phyloP scores from a whole-genome alignment of 495 filamentous ascomycete species.

The Parmelia sp. region DNA sequence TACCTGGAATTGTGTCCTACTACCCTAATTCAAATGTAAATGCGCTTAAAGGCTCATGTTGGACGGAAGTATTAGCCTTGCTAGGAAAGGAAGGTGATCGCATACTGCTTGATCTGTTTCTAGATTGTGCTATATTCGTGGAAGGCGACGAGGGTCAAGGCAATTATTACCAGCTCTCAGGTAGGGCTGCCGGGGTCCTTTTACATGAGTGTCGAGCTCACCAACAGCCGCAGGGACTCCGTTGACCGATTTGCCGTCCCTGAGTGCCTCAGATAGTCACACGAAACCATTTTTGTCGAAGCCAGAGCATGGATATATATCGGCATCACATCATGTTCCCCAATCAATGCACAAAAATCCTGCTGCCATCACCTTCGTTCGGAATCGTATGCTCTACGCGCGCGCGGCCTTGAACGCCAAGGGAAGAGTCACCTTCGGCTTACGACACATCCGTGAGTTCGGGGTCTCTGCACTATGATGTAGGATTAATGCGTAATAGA shows the following conservation, averaged over 20 bases:
- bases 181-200: constrained; percentile 37
- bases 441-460: constrained; percentile 75
- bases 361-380: constrained; percentile 67
- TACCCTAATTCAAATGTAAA: constrained; percentile 66
- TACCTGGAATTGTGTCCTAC: constrained; percentile 48
- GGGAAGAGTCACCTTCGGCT: constrained; percentile 62
- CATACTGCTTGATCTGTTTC: constrained; percentile 72
- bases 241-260: constrained; percentile 39
- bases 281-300: background rate
- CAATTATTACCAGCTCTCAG: constrained; percentile 73
- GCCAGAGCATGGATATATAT: background rate
- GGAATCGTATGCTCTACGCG: constrained; percentile 82
- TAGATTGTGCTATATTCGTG: constrained; percentile 73
- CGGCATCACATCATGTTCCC: background rate
- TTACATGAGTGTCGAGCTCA: background rate
- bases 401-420: constrained; percentile 60
- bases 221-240: constrained; percentile 38
- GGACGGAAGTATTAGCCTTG: constrained; percentile 63
- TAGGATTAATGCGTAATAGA: constrained; percentile 46
- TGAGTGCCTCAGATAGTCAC: constrained; percentile 15
- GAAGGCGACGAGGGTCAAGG: constrained; percentile 51
- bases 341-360: constrained; percentile 30
- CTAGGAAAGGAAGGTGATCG: constrained; percentile 71
- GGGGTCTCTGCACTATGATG: background rate
- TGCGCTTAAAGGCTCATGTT: constrained; percentile 61